These are phyloP conservation scores for Platismatia glauca DNA, from an alignment of 495 filamentous ascomycete species.

Conservation along the genomic window DNA sequence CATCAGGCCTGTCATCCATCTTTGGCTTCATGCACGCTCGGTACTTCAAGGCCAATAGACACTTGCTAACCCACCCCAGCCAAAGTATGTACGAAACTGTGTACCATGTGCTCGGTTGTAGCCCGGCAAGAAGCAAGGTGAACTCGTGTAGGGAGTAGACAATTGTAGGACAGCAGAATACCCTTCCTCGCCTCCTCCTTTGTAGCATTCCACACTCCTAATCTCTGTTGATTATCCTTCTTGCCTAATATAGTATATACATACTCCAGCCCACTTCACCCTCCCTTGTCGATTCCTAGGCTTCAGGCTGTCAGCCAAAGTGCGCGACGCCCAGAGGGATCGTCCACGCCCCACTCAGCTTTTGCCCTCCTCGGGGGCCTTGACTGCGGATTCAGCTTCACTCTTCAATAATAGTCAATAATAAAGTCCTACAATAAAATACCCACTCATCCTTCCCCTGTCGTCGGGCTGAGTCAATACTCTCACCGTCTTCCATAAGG, in stretches of 20 bases:
- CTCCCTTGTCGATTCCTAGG: too few species aligned
- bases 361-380: not conserved
- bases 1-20: too few species aligned
- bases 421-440: too few species aligned
- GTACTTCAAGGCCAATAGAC: constrained; percentile 9
- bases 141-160: too few species aligned
- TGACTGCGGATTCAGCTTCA: constrained; percentile 5
- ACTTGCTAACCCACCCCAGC: not conserved
- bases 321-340: constrained; percentile 5
- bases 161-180: not conserved
- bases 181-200: not conserved
- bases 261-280: too few species aligned
- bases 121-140: not conserved
- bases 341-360: constrained; percentile 11
- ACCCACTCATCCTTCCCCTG: not conserved
- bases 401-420: too few species aligned
- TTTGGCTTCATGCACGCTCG: constrained; percentile 8
- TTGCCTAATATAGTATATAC: not conserved
- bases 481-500: not conserved
- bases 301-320: not conserved
- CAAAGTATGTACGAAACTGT: not conserved
- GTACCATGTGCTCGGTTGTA: constrained; percentile 4
- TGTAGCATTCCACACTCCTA: not conserved
- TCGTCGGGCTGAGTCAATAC: not conserved
- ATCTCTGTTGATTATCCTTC: not conserved